Percentiles rank a stretch among this genome's conserved stretches.
Evolutionary conservation across 2,329 filamentous ascomycete genomes (phyloP).

Genomic region (Phaeosphaeria sp.): DNA sequence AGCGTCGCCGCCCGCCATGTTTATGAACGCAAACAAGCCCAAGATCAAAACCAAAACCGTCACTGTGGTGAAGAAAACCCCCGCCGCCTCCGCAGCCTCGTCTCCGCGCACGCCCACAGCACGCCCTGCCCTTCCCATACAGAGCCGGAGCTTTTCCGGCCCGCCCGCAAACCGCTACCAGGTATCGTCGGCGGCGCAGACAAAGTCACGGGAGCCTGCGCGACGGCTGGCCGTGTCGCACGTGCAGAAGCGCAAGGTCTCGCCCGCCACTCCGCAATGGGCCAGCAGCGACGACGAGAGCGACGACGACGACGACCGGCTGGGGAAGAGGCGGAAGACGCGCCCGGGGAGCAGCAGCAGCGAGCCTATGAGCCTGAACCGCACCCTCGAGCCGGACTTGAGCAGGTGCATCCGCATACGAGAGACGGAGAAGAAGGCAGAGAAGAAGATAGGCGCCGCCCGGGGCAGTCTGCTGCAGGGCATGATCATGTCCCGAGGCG

Average conservation of each 20-base stretch:
- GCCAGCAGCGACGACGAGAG: slow-evolving; percentile 42
- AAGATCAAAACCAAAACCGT: slow-evolving; percentile 44
- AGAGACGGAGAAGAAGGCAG: slow-evolving; percentile 16
- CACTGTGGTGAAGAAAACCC: slow-evolving; percentile 36
- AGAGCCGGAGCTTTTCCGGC: slow-evolving; percentile 21
- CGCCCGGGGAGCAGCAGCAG: slow-evolving; percentile 45
- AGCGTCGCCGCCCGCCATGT: slow-evolving; percentile 29
- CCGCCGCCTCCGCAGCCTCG: slow-evolving; percentile 15
- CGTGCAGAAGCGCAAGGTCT: slow-evolving; percentile 42
- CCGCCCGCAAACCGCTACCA: slow-evolving; percentile 38
- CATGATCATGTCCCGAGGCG: slow-evolving; percentile 50
- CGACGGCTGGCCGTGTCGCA: slow-evolving; percentile 36
- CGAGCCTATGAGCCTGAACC: slow-evolving; percentile 45
- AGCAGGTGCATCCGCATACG: slow-evolving; percentile 40
- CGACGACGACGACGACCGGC: slow-evolving; percentile 35
- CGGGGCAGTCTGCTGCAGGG: slow-evolving; percentile 48
- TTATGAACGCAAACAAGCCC: slow-evolving; percentile 32
- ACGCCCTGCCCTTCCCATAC: slow-evolving; percentile 11
- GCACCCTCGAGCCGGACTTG: slow-evolving; percentile 45
- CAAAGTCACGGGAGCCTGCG: slow-evolving; percentile 22
- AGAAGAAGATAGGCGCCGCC: slow-evolving; percentile 16
- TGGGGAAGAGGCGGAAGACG: slow-evolving; percentile 37
- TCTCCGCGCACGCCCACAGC: slow-evolving; percentile 16
- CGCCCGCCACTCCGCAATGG: slow-evolving; percentile 43
- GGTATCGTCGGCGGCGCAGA: slow-evolving; percentile 21